Conservation (phyloP, 495 filamentous ascomycete genomes). For the Hypomontagnella submonticulosa region DNA sequence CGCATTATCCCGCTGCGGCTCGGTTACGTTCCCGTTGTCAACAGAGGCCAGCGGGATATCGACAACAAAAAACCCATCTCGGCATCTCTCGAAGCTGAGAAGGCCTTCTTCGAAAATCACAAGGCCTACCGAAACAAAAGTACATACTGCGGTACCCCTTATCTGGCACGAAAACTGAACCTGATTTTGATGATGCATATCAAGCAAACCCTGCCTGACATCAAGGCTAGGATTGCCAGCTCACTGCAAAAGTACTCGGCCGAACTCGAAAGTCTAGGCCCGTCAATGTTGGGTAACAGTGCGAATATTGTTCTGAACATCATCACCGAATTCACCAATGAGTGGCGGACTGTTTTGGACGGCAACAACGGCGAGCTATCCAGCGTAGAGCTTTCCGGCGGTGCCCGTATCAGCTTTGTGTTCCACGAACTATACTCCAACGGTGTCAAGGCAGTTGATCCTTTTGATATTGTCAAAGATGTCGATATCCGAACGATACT, state of each 20-base stretch:
- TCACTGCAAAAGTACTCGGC: constrained; percentile 91
- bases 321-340: constrained; percentile 98
- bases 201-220: constrained; percentile 98
- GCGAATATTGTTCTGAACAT: constrained; percentile 97
- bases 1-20: constrained; percentile 95
- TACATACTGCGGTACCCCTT: constrained; percentile 97
- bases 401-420: constrained; percentile 98
- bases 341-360: constrained; percentile 95
- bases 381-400: constrained; percentile 91
- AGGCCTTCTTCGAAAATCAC: constrained; percentile 97
- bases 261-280: constrained; percentile 85
- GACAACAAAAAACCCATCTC: constrained; percentile 95
- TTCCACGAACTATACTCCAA: constrained; percentile 99
- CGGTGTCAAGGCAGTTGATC: constrained; percentile 97
- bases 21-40: constrained; percentile 98
- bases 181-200: constrained; percentile 99
- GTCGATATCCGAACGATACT: constrained; percentile 96
- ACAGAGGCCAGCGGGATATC: constrained; percentile 98
- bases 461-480: constrained; percentile 97
- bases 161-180: constrained; percentile 95
- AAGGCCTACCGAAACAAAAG: constrained; percentile 99
- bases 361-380: constrained; percentile 97
- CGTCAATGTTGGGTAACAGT: constrained; percentile 95
- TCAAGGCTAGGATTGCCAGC: constrained; percentile 92
- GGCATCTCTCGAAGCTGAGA: constrained; percentile 93